phyloP scores from a whole-genome alignment of 2,329 filamentous ascomycete genomes.

The Arthroderma uncinatum region DNA sequence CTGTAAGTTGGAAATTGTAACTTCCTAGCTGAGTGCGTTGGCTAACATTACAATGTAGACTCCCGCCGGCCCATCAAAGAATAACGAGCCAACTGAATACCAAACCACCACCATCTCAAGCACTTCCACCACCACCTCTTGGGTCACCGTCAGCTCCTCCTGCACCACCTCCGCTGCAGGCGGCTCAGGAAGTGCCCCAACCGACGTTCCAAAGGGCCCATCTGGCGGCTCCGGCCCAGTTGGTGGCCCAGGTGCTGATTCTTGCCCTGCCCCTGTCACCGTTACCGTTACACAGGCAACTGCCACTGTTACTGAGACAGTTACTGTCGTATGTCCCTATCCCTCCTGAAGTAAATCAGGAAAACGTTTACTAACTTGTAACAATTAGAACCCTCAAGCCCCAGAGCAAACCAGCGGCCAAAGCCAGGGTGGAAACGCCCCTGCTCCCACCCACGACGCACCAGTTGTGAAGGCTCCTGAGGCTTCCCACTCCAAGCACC shows the following conservation, averaged over 20 bases:
- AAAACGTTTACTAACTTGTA: neutral
- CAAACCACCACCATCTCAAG: conserved; percentile 22
- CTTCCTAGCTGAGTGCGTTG: too few species aligned
- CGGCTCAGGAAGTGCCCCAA: neutral
- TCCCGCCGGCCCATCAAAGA: neutral
- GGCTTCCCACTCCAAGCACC: neutral
- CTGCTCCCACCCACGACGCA: neutral
- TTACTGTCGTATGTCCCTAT: neutral
- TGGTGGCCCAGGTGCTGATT: conserved; percentile 3
- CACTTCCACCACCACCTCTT: conserved; percentile 24
- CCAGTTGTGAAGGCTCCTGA: neutral
- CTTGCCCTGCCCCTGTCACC: neutral
- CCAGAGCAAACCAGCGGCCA: neutral
- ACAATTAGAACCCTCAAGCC: neutral
- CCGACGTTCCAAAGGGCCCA: conserved; percentile 1
- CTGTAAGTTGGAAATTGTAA: neutral
- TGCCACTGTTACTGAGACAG: conserved; percentile 9
- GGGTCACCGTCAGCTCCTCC: conserved; percentile 14
- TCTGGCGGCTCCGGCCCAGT: neutral
- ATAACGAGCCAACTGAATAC: conserved; percentile 5
- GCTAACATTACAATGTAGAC: neutral
- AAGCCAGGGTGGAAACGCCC: neutral
- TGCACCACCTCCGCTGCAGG: conserved; percentile 15
- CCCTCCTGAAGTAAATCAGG: neutral
- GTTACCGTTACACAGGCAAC: conserved; percentile 27